Base-by-base conservation (phyloP, 2,329 filamentous ascomycete genomes). In the Fusarium buharicum region DNA sequence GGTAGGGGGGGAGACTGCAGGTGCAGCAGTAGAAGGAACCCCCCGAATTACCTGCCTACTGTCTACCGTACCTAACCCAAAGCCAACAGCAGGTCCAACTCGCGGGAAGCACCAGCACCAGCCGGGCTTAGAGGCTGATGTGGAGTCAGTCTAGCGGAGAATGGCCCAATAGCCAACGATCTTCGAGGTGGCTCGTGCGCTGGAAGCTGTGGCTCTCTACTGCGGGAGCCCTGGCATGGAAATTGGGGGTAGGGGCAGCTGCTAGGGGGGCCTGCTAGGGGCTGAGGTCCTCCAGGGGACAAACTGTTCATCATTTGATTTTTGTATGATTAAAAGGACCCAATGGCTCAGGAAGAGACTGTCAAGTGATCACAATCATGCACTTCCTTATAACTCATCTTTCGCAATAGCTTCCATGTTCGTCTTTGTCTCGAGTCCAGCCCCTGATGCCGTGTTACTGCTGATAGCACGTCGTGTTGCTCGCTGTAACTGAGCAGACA, bases 161-260 rank as follows among this genome's bases (percentile, higher is more conserved):
- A 57, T 55, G 44, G 38, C 24, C 61, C 61, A 64, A 46, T 64
- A 27, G 39, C 16, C 33, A 46, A 18, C 34, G 40, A 49, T 18
- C 38, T 40, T 44, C 33, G 38, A 27, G 43, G 58, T 69, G 66
- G 67, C 63, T 65, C 62, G 64, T 68, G 66, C 66, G 51, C 56
- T 62, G 39, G 49, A 37, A 55, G 59, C 61, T 60, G 56, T 53
- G 47, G 48, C 50, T 59, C 43, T 65, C 43, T 50, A 49, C 57
- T 70, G 65, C 63, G 67, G 65, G 66, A 67, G 67, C 61, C 66
- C 65, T 70, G 66, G 66, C 64, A 66, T 68, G 58, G 66, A 66
- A 70, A 66, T 67, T 67, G 67, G 67, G 67, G 47, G 56, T 22
- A 48, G 55, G 57, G 50, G 40, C 28, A 50, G 54, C 49, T 60